Base-by-base conservation (phyloP, 345 rosid species). In the Excoecaria cochinchinensis region DNA sequence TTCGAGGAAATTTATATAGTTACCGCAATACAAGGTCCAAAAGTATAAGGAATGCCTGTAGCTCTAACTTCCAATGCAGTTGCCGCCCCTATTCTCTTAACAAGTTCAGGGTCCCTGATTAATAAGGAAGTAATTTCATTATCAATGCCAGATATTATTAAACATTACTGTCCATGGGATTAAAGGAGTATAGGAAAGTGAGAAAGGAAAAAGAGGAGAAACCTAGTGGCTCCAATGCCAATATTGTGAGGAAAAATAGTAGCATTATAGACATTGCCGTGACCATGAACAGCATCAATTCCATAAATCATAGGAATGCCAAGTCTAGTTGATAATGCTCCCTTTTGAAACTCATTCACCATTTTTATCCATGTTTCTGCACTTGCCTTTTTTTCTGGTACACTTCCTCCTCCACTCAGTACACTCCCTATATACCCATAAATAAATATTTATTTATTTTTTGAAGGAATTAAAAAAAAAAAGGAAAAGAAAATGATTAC, bases 1-100 rank as follows among this genome's bases (percentile, higher is more conserved):
- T 69, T 52, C 4, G 2, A 31, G 31, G 31, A 31, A 31, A 2
- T 31, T 53, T 8, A 66, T 3, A 57, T 87, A 62, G 3, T 60
- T 87, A 95, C 99, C 79, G 98, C 97, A 13, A 93, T 87, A 78
- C 95, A 93, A 67, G 99, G 99, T 7, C 97, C 97, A 59, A 95
- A 95, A 65, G 65, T 87, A 64, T 89, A 93, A 24, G 84, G 88
- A 71, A 95, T 88, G 67, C 97, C 97, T 0, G 98, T 93, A 2
- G 98, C 98, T 75, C 90, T 82, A 15, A 87, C 90, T 91, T 95
- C 98, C 13, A 87, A 90, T 8, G 99, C 99, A 13, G 98, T 95
- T 55, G 97, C 94, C 24, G 88, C 95, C 74, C 99, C 98, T 74
- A 95, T 93, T 77, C 69, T 90, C 85, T 81, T 90, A 31, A 88